phyloP scores from a whole-genome alignment of 805 yeast species.

The Candida ovalis region DNA sequence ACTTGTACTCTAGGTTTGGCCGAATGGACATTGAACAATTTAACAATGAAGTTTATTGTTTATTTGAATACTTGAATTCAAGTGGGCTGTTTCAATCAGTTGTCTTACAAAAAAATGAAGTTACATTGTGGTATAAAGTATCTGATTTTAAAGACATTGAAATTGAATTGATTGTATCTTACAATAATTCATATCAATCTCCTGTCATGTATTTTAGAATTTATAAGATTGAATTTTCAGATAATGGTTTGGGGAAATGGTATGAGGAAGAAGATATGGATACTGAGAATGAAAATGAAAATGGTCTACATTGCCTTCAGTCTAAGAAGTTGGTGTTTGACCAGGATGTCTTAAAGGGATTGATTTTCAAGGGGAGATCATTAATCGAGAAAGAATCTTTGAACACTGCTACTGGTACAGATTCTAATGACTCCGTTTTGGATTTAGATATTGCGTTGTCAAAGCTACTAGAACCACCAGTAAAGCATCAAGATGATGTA shows the following conservation, averaged over 20 bases:
- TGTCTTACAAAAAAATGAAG: background rate
- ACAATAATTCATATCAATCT: conserved; percentile 6
- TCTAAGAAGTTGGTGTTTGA: conserved; percentile 11
- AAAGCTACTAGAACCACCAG: background rate
- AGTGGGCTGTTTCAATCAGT: background rate
- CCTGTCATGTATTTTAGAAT: conserved; percentile 19
- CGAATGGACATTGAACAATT: background rate
- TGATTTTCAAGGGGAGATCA: conserved; percentile 1
- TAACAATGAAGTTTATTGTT: background rate
- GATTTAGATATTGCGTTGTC: background rate
- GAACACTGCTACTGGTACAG: no score
- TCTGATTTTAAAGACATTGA: background rate
- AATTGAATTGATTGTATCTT: conserved; percentile 10
- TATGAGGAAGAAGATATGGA: background rate
- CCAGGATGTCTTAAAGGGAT: conserved; percentile 1
- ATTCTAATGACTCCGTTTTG: background rate
- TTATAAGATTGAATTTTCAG: background rate
- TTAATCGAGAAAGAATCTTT: no score
- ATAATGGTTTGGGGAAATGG: background rate
- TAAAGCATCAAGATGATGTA: background rate
- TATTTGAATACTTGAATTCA: background rate
- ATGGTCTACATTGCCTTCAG: conserved; percentile 5
- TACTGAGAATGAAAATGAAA: conserved; percentile 1
- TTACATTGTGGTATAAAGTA: background rate
- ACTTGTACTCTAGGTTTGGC: background rate